Evolutionary conservation across 805 yeast species (phyloP).

Genomic region (Danielia reshetovae): DNA sequence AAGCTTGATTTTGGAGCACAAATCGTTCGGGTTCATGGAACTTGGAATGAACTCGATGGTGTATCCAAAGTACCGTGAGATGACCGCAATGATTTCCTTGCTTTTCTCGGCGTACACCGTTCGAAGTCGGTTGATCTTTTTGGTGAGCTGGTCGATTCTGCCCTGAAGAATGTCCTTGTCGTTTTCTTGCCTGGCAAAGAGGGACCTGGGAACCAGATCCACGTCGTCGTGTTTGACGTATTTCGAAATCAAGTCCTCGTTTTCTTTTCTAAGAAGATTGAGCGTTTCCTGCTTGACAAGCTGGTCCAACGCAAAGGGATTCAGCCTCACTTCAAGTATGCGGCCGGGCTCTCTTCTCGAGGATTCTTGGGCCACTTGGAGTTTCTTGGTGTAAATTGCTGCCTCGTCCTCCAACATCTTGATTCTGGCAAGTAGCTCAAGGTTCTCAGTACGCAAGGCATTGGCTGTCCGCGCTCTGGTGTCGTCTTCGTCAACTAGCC

Average conservation of each 20-base stretch:
- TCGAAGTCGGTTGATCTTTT: conserved; percentile 49
- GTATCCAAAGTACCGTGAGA: conserved; percentile 68
- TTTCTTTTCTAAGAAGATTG: conserved; percentile 53
- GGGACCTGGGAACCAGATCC: conserved; percentile 52
- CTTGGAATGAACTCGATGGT: conserved; percentile 59
- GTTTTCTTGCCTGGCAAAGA: conserved; percentile 57
- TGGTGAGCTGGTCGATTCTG: conserved; percentile 46
- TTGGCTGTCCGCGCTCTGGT: conserved; percentile 15
- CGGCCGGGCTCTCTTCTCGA: conserved; percentile 28
- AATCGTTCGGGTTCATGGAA: conserved; percentile 40
- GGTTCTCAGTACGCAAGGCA: conserved; percentile 39
- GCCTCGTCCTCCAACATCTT: conserved; percentile 35
- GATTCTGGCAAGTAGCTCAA: conserved; percentile 32
- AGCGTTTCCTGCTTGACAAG: conserved; percentile 51
- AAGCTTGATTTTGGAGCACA: conserved; percentile 52
- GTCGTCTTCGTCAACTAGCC: conserved; percentile 18
- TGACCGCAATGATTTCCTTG: conserved; percentile 64
- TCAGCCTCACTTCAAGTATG: conserved; percentile 59
- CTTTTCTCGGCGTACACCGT: conserved; percentile 63
- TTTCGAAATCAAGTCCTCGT: conserved; percentile 45
- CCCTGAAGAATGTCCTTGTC: conserved; percentile 48
- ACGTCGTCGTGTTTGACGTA: conserved; percentile 13
- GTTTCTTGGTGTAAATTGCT: conserved; percentile 32
- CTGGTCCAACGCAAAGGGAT: conserved; percentile 64
- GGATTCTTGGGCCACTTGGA: conserved; percentile 21